Evolutionary conservation across 176 grass and related monocot species (phyloP), one percentile per base, ranked within the genome.

Genomic region (Otatea glauca): DNA sequence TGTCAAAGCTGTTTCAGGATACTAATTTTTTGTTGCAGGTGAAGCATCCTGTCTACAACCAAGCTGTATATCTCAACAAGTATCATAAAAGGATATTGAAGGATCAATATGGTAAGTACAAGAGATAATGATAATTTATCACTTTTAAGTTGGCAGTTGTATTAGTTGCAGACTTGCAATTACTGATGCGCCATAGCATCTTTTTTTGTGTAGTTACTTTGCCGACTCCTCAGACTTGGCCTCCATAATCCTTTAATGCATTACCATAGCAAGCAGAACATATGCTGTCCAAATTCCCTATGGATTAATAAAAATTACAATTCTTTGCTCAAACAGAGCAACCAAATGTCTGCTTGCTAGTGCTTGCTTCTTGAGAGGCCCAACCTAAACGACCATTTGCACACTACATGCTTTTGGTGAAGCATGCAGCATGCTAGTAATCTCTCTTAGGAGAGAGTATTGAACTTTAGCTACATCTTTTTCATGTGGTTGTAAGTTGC

Each of bases 51-150:
- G 83, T 98, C 84, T 98, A 98, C 39, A 81, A 94, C 71, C 93
- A 93, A 88, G 63, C 70, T 70, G 83, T 98, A 68, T 89, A 92
- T 54, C 89, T 98, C 51, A 91, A 86, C 50, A 86, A 92, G 50
- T 82, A 96, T 81, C 90, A 92, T 78, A 98, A 94, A 76, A 75
- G 45, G 74, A 79, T 87, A 76, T 56, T 98, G 83, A 98, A 98
- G 74, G 83, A 95, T 59, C 80, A 92, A 86, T 96, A 87, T 77
- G 91, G 96, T 98, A 83, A 85, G 89, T 90, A 45, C 47, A 23
- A 68, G 3, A 38, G 11, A 48, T 24, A 29, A 18, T 25, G 58
- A 24, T 66, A 78, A 17, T 68, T 79, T 34, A 15, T 70, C 16
- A 55, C 62, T 55, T 84, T 62, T 72, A 78, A 88, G 60, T 78